Percentiles rank a stretch among this genome's conserved stretches.
These are phyloP conservation scores for Alternaria gaisen DNA, from an alignment of 2,329 filamentous ascomycete genomes.

Conservation along the genomic window DNA sequence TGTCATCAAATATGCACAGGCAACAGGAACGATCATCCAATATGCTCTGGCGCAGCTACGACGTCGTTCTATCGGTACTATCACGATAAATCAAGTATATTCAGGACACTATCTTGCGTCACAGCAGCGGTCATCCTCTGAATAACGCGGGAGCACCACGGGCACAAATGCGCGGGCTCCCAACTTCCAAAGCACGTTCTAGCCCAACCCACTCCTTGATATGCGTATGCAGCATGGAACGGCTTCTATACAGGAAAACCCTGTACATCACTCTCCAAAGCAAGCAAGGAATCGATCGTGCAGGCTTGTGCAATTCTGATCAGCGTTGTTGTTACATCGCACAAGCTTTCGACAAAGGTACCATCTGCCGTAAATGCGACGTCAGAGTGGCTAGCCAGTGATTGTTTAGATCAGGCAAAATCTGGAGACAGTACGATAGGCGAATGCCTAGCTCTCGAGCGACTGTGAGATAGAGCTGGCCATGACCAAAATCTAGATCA, in stretches of 20 bases:
- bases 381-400: neutral
- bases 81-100: neutral
- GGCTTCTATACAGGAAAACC: neutral
- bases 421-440: neutral
- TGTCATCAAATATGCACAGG: neutral
- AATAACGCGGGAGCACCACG: neutral
- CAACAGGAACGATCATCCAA: neutral
- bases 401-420: neutral
- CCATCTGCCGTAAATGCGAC: neutral
- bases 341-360: neutral
- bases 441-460: neutral
- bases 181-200: neutral
- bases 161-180: neutral
- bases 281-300: neutral
- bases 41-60: neutral
- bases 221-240: conserved; percentile 9
- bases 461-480: too few species aligned
- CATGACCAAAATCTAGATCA: neutral
- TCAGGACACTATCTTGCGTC: neutral
- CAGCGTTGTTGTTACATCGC: neutral
- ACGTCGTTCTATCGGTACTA: neutral
- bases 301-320: neutral
- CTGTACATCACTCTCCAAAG: neutral
- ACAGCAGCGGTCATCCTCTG: neutral
- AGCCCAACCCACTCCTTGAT: conserved; percentile 17